phyloP scores from a whole-genome alignment of 805 yeast species.

The Suhomyces sp. region DNA sequence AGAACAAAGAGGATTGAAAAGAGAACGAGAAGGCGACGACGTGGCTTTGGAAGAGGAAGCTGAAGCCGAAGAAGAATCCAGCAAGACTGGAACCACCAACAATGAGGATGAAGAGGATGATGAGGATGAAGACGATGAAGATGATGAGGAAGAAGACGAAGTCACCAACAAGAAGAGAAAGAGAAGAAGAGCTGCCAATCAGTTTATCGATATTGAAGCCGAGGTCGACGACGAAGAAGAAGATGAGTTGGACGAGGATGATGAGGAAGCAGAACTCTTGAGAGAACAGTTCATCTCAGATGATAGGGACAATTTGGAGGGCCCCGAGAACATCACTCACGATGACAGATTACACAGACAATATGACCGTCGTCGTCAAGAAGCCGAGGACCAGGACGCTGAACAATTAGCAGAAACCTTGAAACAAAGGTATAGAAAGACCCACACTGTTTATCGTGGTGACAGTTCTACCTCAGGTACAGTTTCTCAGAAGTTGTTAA shows the following conservation, averaged over 20 bases:
- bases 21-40: slow-evolving; percentile 2
- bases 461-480: slow-evolving; percentile 60
- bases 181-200: slow-evolving; percentile 60
- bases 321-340: slow-evolving; percentile 26
- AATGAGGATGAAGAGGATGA: slow-evolving; percentile 22
- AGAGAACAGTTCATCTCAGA: slow-evolving; percentile 81
- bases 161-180: slow-evolving; percentile 45
- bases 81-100: no score
- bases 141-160: slow-evolving; percentile 50
- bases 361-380: slow-evolving; percentile 82
- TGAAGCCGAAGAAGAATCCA: slow-evolving; percentile 13
- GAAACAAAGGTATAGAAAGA: slow-evolving; percentile 88
- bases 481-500: slow-evolving; percentile 87
- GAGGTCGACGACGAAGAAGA: slow-evolving; percentile 98
- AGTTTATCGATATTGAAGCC: slow-evolving; percentile 97
- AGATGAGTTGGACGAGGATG: slow-evolving; percentile 83
- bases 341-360: slow-evolving; percentile 89
- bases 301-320: slow-evolving; percentile 53
- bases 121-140: slow-evolving; percentile 51
- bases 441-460: slow-evolving; percentile 80
- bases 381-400: slow-evolving; percentile 90
- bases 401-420: slow-evolving; percentile 89
- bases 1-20: slow-evolving; percentile 4
- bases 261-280: slow-evolving; percentile 82
- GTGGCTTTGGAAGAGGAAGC: slow-evolving; percentile 3